phyloP scores from a whole-genome alignment of 2,329 filamentous ascomycete genomes.

The Pyrenochaeta sp. region DNA sequence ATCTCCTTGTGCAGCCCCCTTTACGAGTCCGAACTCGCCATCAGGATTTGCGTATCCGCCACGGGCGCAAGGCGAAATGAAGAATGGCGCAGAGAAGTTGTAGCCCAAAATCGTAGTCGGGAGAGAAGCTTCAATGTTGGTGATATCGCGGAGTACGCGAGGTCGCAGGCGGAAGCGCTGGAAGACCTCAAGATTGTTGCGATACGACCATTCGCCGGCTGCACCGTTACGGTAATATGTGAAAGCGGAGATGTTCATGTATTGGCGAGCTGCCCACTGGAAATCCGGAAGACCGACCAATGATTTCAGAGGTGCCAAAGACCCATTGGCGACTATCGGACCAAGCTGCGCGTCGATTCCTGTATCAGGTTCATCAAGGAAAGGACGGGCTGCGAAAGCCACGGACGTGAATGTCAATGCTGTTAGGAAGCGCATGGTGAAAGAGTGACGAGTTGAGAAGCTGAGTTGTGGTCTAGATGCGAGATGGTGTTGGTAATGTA shows the following conservation, averaged over 20 bases:
- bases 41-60: constrained; percentile 54
- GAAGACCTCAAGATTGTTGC: constrained; percentile 65
- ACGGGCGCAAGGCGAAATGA: constrained; percentile 56
- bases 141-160: constrained; percentile 60
- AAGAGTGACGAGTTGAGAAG: constrained; percentile 1
- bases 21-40: constrained; percentile 60
- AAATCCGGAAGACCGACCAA: constrained; percentile 63
- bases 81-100: constrained; percentile 64
- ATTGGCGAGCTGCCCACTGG: constrained; percentile 60
- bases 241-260: constrained; percentile 57
- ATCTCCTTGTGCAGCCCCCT: constrained; percentile 56
- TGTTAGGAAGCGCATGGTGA: constrained; percentile 30
- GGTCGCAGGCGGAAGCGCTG: constrained; percentile 59
- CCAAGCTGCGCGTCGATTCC: constrained; percentile 38
- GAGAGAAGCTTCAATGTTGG: constrained; percentile 43
- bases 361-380: constrained; percentile 47
- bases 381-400: constrained; percentile 43
- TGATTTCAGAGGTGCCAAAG: constrained; percentile 53
- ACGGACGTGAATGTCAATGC: constrained; percentile 28
- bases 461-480: neutral
- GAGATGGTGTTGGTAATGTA: neutral
- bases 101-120: constrained; percentile 61
- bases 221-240: constrained; percentile 67
- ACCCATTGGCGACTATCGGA: constrained; percentile 31
- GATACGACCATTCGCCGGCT: constrained; percentile 63